Evolutionary conservation across 1,284 basidiomycete genomes (phyloP), one percentile per base, ranked within the genome.

Genomic region (Veloboletus limbatus): DNA sequence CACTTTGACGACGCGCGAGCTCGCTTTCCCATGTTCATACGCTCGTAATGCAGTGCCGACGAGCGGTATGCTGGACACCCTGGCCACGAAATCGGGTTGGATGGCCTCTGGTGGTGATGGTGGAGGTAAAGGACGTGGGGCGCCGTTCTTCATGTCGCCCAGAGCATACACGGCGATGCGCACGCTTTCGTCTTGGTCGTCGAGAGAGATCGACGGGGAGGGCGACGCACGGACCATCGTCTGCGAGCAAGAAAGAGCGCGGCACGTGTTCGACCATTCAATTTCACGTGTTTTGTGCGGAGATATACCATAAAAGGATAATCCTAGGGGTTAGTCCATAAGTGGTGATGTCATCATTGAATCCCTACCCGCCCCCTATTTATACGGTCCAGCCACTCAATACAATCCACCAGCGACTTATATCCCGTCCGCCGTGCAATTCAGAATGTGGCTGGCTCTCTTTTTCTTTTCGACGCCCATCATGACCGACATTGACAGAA

Each of bases 1-100:
- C 6, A 67, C 76, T 59, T 78, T 77, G 58, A 79, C 77, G 25
- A 79, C 73, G 33, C 73, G 65, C 43, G 74, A 77, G 45, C 62
- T 69, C 18, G 73, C 74, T 55, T 78, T 79, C 40, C 71, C 73
- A 3, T 73, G 62, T 45, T 77, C 76, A 50, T 80, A 79, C 8
- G 70, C 76, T 24, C 73, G 62, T 4, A 79, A 48, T 2, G 76
- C 74, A 9, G 71, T 69, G 33, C 70, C 70, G 14, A 79, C 73
- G 44, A 79, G 58, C 0, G 77, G 77, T 2, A 77, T 43, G 36
- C 59, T 66, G 3, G 72, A 65, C 3, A 76, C 72, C 30, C 75
- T 59, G 27, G 71, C 67, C 4, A 74, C 69, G 43, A 76, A 76
- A 25, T 69, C 65, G 13, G 65, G 53, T 11, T 51, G 33, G 10